Evolutionary conservation across 2,329 filamentous ascomycete genomes (phyloP).

Genomic region (Cadophora sp.): DNA sequence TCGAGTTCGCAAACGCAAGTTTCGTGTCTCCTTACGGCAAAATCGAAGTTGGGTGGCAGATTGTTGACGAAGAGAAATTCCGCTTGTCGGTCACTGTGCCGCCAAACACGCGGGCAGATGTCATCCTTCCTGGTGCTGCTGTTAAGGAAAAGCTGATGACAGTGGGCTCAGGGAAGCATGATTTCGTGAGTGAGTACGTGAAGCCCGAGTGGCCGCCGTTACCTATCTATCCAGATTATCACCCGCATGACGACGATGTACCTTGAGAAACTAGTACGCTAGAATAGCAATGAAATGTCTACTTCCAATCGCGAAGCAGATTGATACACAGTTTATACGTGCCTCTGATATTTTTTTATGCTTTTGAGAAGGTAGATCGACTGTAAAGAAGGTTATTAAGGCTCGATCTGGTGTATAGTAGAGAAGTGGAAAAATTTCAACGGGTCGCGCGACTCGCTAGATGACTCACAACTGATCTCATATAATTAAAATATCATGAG

Average conservation of each 20-base stretch:
- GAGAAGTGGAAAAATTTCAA: no score
- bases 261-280: background rate
- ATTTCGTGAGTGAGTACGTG: slow-evolving; percentile 23
- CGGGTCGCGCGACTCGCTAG: no score
- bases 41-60: slow-evolving; percentile 32
- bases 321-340: no score
- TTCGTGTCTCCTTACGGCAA: slow-evolving; percentile 43
- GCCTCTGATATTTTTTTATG: no score
- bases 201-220: slow-evolving; percentile 32
- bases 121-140: slow-evolving; percentile 36
- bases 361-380: no score
- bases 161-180: slow-evolving; percentile 30
- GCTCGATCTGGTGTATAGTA: no score
- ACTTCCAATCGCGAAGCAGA: no score
- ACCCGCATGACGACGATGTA: slow-evolving; percentile 13
- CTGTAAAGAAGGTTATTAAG: no score
- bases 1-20: slow-evolving; percentile 40
- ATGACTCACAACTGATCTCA: no score
- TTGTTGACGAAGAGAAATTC: slow-evolving; percentile 27
- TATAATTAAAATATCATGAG: no score
- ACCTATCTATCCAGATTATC: slow-evolving; percentile 19
- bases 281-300: no score
- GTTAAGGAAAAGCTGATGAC: slow-evolving; percentile 5
- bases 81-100: slow-evolving; percentile 30
- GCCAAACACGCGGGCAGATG: slow-evolving; percentile 30